A percentile compares a stretch with the other conserved stretches of the same genome.
phyloP scores from a whole-genome alignment of 176 grass and related monocot species.

The Bothriochloa decipiens region DNA sequence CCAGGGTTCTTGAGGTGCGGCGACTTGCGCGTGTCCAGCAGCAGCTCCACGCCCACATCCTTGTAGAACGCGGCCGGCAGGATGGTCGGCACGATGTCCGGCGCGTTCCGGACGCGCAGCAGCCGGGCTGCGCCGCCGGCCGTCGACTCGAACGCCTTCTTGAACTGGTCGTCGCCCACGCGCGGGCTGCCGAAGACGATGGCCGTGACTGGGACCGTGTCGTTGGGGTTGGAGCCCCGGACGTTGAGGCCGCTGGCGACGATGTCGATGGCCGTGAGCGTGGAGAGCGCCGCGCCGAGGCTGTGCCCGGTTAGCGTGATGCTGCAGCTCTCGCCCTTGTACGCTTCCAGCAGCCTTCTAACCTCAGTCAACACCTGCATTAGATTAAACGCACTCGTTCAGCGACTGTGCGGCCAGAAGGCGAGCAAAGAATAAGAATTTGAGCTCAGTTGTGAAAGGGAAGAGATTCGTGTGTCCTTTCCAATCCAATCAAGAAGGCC shows the following conservation, averaged over 20 bases:
- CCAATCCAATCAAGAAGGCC: neutral
- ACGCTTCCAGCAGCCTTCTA: constrained; percentile 36
- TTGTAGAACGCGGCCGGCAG: constrained; percentile 57
- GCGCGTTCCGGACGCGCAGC: constrained; percentile 70
- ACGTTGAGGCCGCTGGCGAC: constrained; percentile 51
- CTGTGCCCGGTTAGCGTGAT: constrained; percentile 77
- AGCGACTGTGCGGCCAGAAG: neutral
- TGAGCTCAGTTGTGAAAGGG: neutral
- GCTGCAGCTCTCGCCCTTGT: constrained; percentile 68
- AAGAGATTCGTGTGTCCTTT: neutral
- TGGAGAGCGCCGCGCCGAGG: constrained; percentile 65
- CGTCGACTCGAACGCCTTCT: neutral
- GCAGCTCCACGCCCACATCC: constrained; percentile 73
- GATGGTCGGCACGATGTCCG: constrained; percentile 70
- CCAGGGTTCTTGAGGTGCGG: constrained; percentile 60
- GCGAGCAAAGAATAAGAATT: neutral
- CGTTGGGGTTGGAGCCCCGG: neutral
- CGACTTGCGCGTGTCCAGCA: constrained; percentile 69
- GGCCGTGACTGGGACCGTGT: constrained; percentile 47
- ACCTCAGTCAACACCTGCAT: constrained; percentile 56
- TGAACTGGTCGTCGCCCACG: constrained; percentile 20
- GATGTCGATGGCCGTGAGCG: constrained; percentile 65
- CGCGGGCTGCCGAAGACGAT: constrained; percentile 69
- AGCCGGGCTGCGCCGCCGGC: constrained; percentile 29
- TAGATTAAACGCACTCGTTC: too few species aligned